phyloP scores from a whole-genome alignment of 805 yeast species.

The Yarrowia divulgata region DNA sequence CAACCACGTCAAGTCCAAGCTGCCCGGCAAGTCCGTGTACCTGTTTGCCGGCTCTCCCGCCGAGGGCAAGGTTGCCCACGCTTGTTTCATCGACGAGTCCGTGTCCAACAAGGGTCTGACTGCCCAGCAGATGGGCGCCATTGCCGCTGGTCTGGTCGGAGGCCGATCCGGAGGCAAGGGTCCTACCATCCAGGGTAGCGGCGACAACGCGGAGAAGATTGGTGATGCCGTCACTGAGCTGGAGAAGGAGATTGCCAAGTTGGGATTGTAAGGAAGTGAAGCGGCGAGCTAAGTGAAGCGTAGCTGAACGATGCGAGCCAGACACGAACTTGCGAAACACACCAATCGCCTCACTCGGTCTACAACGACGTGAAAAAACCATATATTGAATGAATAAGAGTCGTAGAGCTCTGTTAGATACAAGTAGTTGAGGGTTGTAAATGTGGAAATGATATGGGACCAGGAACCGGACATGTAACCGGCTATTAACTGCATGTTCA shows the following conservation, averaged over 20 bases:
- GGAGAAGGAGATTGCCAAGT: conserved; percentile 57
- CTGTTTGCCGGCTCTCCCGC: conserved; percentile 71
- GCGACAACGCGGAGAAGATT: conserved; percentile 76
- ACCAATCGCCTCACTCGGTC: too few relatives aligned
- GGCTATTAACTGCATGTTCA: too few relatives aligned
- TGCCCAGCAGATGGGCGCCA: conserved; percentile 68
- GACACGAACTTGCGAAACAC: too few relatives aligned
- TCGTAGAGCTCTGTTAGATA: not conserved
- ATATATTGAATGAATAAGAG: not conserved
- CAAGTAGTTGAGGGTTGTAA: too few relatives aligned
- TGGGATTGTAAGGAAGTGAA: not conserved
- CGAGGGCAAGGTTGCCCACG: conserved; percentile 86
- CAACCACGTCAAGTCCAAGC: conserved; percentile 77
- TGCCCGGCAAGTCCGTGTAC: conserved; percentile 76
- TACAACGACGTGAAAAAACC: too few relatives aligned
- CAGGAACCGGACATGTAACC: too few relatives aligned
- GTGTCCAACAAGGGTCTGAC: conserved; percentile 77
- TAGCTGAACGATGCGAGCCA: too few relatives aligned
- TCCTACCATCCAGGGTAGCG: conserved; percentile 95
- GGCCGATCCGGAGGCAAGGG: conserved; percentile 99
- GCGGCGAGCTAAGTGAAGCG: not conserved
- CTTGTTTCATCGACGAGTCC: conserved; percentile 81
- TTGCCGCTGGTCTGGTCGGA: conserved; percentile 78
- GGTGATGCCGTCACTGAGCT: conserved; percentile 77
- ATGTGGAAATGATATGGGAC: too few relatives aligned